phyloP scores from a whole-genome alignment of 495 filamentous ascomycete genomes.

The Halenospora varia region DNA sequence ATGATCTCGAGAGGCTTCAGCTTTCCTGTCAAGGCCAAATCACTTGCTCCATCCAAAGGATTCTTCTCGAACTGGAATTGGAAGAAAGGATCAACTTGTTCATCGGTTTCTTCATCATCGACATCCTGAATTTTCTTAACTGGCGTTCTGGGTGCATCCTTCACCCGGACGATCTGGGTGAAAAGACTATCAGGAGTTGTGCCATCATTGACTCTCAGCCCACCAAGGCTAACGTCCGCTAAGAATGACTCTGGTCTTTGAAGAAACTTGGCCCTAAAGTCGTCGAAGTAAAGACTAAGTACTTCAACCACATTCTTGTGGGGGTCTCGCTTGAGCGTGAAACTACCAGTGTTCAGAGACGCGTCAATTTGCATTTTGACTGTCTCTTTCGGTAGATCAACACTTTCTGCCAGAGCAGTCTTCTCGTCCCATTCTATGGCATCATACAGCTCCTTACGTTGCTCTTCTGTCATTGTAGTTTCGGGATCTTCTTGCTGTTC shows the following conservation, averaged over 20 bases:
- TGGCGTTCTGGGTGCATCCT: constrained; percentile 64
- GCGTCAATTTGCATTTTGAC: constrained; percentile 90
- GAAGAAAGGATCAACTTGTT: constrained; percentile 77
- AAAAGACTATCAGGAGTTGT: constrained; percentile 87
- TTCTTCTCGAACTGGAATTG: constrained; percentile 90
- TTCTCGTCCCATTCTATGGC: constrained; percentile 99
- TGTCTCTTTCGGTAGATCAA: constrained; percentile 85
- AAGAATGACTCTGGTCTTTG: constrained; percentile 88
- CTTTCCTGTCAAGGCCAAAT: constrained; percentile 84
- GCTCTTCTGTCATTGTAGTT: constrained; percentile 84
- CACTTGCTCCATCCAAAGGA: constrained; percentile 85
- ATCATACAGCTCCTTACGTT: constrained; percentile 93
- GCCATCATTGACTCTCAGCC: constrained; percentile 90
- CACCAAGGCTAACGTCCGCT: constrained; percentile 82
- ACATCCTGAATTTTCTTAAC: constrained; percentile 53
- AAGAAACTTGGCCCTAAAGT: constrained; percentile 82
- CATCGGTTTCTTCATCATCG: constrained; percentile 36
- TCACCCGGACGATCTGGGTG: constrained; percentile 91
- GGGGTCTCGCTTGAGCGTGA: constrained; percentile 84
- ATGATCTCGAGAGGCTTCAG: constrained; percentile 94
- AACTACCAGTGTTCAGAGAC: constrained; percentile 85
- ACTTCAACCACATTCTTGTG: constrained; percentile 76
- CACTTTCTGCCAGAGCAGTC: constrained; percentile 75
- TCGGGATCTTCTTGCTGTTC: constrained; percentile 63
- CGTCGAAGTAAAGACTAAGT: constrained; percentile 86